phyloP scores from a whole-genome alignment of 75 land plant genomes.

The Sequoia sempervirens region DNA sequence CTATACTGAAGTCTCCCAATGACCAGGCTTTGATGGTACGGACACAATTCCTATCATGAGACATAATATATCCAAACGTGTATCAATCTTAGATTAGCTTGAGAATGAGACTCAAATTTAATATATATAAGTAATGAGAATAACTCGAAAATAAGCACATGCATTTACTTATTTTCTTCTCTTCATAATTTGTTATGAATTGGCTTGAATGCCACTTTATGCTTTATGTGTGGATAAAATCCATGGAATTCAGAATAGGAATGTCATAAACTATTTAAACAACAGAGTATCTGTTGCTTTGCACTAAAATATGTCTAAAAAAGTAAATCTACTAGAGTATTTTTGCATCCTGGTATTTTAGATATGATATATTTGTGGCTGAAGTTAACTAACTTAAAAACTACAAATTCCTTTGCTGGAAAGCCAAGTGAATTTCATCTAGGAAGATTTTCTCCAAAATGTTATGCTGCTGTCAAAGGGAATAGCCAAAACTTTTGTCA shows the following conservation, averaged over 20 bases:
- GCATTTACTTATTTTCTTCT: neutral
- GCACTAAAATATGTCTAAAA: neutral
- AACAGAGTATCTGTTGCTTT: neutral
- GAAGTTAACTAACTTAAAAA: neutral
- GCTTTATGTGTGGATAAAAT: neutral
- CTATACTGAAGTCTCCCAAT: neutral
- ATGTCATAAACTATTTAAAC: neutral
- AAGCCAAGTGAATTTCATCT: neutral
- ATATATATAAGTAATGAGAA: neutral
- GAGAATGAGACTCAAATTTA: neutral
- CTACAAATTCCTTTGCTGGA: neutral
- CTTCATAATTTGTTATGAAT: neutral
- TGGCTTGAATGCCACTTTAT: neutral
- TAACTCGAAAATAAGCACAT: neutral
- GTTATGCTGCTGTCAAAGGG: constrained; percentile 3
- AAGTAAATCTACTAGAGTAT: neutral
- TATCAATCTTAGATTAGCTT: neutral
- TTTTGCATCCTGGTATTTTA: neutral
- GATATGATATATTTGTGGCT: neutral
- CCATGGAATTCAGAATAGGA: neutral
- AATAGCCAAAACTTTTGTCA: neutral
- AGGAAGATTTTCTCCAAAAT: neutral
- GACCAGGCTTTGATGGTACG: neutral
- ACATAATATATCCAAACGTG: neutral
- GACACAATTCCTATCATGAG: neutral